Evolutionary conservation across 306 rosid species (phyloP).

Genomic region (Medicago lupulina): DNA sequence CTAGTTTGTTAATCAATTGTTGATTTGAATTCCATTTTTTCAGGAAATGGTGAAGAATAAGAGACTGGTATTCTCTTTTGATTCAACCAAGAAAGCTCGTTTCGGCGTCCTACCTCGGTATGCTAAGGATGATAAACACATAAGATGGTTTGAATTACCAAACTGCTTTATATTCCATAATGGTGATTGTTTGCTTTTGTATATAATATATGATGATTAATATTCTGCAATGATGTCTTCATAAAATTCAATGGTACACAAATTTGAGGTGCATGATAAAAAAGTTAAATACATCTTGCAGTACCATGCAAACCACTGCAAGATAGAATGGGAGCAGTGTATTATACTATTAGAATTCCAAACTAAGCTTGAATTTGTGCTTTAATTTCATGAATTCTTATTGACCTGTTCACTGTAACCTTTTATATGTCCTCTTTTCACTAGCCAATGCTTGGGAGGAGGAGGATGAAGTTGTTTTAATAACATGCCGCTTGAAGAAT

Average conservation of each 20-base stretch:
- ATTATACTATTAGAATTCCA: not conserved
- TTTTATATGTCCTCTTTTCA: conserved; percentile 20
- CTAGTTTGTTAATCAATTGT: conserved; percentile 13
- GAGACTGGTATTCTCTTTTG: conserved; percentile 76
- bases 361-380: conserved; percentile 24
- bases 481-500: conserved; percentile 84
- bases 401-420: conserved; percentile 31
- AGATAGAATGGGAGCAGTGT: not conserved
- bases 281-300: too few relatives aligned
- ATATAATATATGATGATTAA: conserved; percentile 12
- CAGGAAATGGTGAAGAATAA: conserved; percentile 98
- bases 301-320: not conserved
- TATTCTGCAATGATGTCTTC: too few relatives aligned
- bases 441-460: conserved; percentile 99
- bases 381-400: conserved; percentile 15
- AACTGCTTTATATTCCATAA: conserved; percentile 96
- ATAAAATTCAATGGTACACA: too few relatives aligned
- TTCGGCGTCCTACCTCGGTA: conserved; percentile 94
- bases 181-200: conserved; percentile 54
- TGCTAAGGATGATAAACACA: conserved; percentile 80
- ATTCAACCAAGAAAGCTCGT: conserved; percentile 82
- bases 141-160: conserved; percentile 96
- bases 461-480: conserved; percentile 85
- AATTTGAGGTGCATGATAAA: too few relatives aligned
- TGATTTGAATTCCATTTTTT: conserved; percentile 38